Base-by-base conservation (phyloP, 1,284 basidiomycete species). In the Ganoderma leucocontextum region DNA sequence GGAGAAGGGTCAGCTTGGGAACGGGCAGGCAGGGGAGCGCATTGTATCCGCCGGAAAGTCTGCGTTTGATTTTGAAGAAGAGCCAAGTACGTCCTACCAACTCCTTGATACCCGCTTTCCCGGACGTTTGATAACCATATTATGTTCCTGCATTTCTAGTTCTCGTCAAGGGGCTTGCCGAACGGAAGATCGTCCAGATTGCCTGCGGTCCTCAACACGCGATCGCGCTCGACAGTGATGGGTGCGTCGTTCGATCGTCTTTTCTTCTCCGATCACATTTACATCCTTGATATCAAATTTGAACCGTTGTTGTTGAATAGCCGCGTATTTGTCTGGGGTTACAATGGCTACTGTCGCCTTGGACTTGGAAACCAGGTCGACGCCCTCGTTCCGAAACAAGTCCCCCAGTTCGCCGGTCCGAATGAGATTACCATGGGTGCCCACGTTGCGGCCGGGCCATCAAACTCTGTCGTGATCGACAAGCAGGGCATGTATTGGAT, bases 1-100 rank as follows among this genome's bases (percentile, higher is more conserved):
- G n/a, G 95, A 98, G 80, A 91, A 95, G 73, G 97, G 97, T 1
- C 95, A 98, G 74, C 85, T 98, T 0, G 97, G 96, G 0, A 97
- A 96, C 75, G 96, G 96, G 17, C 88, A 89, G 66, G 96, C 95
- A 0, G 95, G 96, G 22, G 95, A 97, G 80, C 89, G 95, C 52
- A 93, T 97, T 69, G 89, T 91, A 8, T 92, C 92, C 2, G 94
- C 90, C 44, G 94, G 94, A 73, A 95, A 95, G 78, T 87, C 91
- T 0, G 90, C 88, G 12, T 97, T 88, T 75, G 95, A 96, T 78
- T 86, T 93, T n/a, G 90, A 94, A 75, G 81, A 84, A 22, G 86
- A 90, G 15, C 94, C 95, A 33, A 82, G 93, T 95, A 73, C 75
- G 86, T 83, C 60, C 52, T 67, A 25, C 44, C 63, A 69, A 5